These are phyloP conservation scores for Gossypium turneri DNA, from an alignment of 345 rosid genomes.

Conservation along the genomic window DNA sequence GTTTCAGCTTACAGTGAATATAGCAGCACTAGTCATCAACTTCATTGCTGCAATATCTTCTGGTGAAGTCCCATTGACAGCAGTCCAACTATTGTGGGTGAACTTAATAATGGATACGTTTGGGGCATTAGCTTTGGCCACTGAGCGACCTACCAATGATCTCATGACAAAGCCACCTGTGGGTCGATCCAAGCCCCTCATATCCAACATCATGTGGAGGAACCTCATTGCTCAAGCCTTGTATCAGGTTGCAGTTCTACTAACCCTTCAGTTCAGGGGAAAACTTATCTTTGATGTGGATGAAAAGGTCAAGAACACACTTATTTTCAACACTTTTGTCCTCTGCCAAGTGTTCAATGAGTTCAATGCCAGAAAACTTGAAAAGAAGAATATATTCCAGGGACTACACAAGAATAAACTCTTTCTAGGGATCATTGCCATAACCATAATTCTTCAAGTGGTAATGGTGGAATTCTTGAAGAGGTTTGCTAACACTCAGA, in stretches of 20 bases:
- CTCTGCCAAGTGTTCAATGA: conserved; percentile 34
- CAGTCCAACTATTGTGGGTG: conserved; percentile 45
- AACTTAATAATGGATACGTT: conserved; percentile 43
- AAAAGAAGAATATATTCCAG: conserved; percentile 38
- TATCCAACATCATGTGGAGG: conserved; percentile 42
- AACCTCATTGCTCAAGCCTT: conserved; percentile 36
- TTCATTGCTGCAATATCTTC: conserved; percentile 36
- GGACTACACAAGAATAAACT: conserved; percentile 32
- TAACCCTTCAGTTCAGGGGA: conserved; percentile 37
- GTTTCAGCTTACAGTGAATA: conserved; percentile 43
- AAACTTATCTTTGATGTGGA: conserved; percentile 24
- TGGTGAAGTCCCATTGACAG: conserved; percentile 38
- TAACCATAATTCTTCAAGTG: conserved; percentile 30
- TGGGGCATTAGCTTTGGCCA: conserved; percentile 39
- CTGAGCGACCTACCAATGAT: conserved; percentile 33
- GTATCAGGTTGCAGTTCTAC: conserved; percentile 31
- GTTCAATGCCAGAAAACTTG: conserved; percentile 39
- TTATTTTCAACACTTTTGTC: conserved; percentile 41
- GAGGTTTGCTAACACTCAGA: conserved; percentile 39
- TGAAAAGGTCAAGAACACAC: conserved; percentile 27
- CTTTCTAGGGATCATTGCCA: conserved; percentile 29
- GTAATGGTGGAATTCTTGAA: conserved; percentile 43
- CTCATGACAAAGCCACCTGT: conserved; percentile 36
- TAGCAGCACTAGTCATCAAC: conserved; percentile 38
- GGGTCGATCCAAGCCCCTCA: conserved; percentile 33